phyloP scores from a whole-genome alignment of 805 yeast genomes.

The Pichia thaimueangensis region DNA sequence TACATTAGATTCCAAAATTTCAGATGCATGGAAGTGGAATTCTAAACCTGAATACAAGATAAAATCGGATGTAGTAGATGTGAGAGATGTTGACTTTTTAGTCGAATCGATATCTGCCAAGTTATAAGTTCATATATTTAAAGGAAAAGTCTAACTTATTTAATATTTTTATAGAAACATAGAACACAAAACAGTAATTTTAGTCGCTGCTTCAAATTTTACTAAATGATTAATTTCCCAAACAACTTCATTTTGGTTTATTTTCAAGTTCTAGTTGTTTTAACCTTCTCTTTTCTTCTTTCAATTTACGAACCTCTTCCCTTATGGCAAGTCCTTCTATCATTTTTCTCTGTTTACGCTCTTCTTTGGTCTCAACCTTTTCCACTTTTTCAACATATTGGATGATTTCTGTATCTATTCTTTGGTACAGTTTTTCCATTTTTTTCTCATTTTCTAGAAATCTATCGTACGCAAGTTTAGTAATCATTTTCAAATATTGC shows the following conservation, averaged over 20 bases:
- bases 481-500: conserved; percentile 45
- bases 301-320: conserved; percentile 17
- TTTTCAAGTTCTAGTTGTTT: conserved; percentile 1
- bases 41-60: conserved; percentile 6
- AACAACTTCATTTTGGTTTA: no score
- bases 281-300: conserved; percentile 14
- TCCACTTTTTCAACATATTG: background rate
- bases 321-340: conserved; percentile 41
- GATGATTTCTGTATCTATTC: conserved; percentile 33
- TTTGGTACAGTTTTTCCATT: conserved; percentile 40
- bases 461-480: conserved; percentile 51
- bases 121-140: no score
- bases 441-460: conserved; percentile 61
- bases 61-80: conserved; percentile 12
- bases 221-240: no score
- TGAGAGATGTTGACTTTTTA: conserved; percentile 14
- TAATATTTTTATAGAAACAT: no score
- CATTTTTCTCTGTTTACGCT: conserved; percentile 47
- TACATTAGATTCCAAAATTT: conserved; percentile 19
- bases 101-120: conserved; percentile 7
- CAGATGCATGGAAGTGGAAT: conserved; percentile 31
- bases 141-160: no score
- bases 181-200: no score
- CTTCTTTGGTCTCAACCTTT: conserved; percentile 46
- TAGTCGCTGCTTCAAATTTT: no score